phyloP scores from a whole-genome alignment of 441 rosid genomes.

The Euphorbia schlechtendalii region DNA sequence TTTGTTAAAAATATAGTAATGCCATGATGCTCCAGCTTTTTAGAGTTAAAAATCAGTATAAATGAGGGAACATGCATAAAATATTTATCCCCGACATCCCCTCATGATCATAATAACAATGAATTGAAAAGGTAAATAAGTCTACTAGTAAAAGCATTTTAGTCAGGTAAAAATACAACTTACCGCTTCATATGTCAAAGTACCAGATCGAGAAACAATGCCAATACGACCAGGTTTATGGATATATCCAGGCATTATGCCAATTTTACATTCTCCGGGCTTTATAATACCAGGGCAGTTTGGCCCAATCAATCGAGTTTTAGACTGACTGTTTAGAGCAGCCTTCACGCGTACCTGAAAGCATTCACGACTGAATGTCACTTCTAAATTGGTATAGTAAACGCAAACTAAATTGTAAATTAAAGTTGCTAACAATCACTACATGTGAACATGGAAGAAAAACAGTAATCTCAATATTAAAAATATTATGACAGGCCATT shows the following conservation, averaged over 20 bases:
- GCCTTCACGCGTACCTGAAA: constrained; percentile 83
- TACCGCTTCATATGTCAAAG: constrained; percentile 94
- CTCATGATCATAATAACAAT: background rate
- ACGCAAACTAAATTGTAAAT: background rate
- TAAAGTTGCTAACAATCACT: constrained; percentile 1
- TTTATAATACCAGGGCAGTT: constrained; percentile 93
- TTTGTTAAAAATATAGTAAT: background rate
- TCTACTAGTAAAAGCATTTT: background rate
- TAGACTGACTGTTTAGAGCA: constrained; percentile 79
- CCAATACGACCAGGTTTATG: constrained; percentile 89
- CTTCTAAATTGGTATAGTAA: background rate
- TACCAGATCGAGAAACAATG: constrained; percentile 90
- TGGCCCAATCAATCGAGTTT: constrained; percentile 81
- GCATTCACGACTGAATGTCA: background rate
- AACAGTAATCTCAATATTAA: background rate
- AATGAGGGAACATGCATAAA: background rate
- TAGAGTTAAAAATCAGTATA: constrained; percentile 3
- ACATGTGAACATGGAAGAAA: background rate
- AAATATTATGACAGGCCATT: background rate
- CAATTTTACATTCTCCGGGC: constrained; percentile 94
- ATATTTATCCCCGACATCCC: background rate
- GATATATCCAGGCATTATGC: constrained; percentile 93
- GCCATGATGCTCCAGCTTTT: background rate
- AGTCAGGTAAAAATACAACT: constrained; percentile 18
- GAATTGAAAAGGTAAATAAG: background rate